Base-by-base conservation (phyloP, 192 early-diverging fungal species). In the Linnemannia zychae region DNA sequence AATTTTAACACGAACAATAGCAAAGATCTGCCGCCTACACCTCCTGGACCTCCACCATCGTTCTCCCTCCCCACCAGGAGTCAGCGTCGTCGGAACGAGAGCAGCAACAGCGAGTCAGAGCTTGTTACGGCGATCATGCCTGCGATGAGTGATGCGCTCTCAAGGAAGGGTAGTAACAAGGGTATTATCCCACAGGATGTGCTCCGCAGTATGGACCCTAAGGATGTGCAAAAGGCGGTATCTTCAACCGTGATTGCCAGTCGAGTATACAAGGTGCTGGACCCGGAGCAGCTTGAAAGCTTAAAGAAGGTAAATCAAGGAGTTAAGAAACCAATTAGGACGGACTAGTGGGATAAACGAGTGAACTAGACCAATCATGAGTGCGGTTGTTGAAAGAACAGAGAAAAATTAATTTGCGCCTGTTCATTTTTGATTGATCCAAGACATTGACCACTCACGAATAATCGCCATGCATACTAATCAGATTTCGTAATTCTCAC, bases 101-200 rank as follows among this genome's bases (percentile, higher is more conserved):
- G 76, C 67, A 68, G 20, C 46, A 49, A 36, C 40, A 44, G 40
- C 31, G 67, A 78, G 12, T 4, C n/a, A 0, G 52, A 71, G 7
- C 57, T 33, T 17, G 1, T 22, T 12, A 38, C 70, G 0, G 18
- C 33, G 4, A 24, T 22, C 15, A 48, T 68, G 44, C 72, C 73
- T 48, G 28, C 22, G 4, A 1, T 65, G 11, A 34, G 66, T 18
- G 66, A 50, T 9, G n/a, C 53, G 1, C 22, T 81, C 38, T 67
- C 48, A 22, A 71, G n/a, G 34, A 84, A 65, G 50, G 72, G 67
- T 0, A 57, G 52, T 18, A 49, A 24, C 46, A 67, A 34, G 33
- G 83, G 83, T 6, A 33, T 79, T 47, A 76, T 85, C 22, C 83
- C 83, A 4, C 83, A 85, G 44, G 83, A 85, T 76, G 77, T 77